These are phyloP conservation scores for Orbilia ellipsospora DNA, from an alignment of 2,329 filamentous ascomycete species.

Conservation along the genomic window DNA sequence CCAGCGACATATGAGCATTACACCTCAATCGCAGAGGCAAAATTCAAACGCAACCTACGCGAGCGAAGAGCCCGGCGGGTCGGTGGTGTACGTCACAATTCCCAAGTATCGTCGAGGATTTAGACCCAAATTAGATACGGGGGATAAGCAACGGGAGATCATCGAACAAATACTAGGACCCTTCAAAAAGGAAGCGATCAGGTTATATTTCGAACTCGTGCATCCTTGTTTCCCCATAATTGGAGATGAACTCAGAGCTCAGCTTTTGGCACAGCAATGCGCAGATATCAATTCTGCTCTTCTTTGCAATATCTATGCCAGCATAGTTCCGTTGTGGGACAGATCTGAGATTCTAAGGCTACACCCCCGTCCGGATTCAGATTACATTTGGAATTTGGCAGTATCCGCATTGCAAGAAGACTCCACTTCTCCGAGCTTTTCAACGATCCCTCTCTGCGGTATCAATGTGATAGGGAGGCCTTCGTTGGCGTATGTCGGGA, in stretches of 20 bases:
- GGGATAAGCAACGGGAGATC: conserved; percentile 67
- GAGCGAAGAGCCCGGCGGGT: conserved; percentile 62
- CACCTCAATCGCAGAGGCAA: conserved; percentile 32
- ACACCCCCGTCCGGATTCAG: conserved; percentile 68
- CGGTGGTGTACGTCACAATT: conserved; percentile 61
- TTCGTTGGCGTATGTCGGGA: conserved; percentile 71
- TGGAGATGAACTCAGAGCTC: conserved; percentile 64
- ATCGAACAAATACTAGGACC: conserved; percentile 72
- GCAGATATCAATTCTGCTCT: conserved; percentile 64
- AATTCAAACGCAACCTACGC: conserved; percentile 37
- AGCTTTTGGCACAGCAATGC: conserved; percentile 36
- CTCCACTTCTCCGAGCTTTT: conserved; percentile 70
- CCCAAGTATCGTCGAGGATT: conserved; percentile 61
- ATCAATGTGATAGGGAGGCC: conserved; percentile 72
- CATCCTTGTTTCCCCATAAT: conserved; percentile 73
- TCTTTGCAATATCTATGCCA: conserved; percentile 70
- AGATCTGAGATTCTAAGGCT: conserved; percentile 64
- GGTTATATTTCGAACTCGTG: conserved; percentile 66
- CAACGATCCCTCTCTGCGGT: conserved; percentile 70
- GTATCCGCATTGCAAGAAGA: conserved; percentile 72
- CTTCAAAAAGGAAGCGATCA: conserved; percentile 67
- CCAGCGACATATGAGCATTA: conserved; percentile 49
- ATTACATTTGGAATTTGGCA: conserved; percentile 73
- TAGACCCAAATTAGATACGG: conserved; percentile 62
- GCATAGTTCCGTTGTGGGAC: conserved; percentile 70